phyloP scores from a whole-genome alignment of 1,284 basidiomycete species.

The Ganoderma meredithae region DNA sequence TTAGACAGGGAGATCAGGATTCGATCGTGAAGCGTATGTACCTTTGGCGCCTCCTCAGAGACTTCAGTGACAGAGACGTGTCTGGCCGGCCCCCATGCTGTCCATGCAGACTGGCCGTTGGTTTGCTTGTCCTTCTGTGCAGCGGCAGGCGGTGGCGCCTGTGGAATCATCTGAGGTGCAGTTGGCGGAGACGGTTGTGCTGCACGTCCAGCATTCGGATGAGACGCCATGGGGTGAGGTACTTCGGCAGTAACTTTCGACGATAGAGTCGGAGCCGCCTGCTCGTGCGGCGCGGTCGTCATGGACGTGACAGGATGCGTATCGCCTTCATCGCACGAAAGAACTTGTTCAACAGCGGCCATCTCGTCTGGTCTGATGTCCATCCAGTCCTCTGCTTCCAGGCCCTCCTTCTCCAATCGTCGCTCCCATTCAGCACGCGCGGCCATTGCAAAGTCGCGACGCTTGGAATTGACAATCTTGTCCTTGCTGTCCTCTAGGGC shows the following conservation, averaged over 20 bases:
- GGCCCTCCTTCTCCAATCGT: constrained; percentile 26
- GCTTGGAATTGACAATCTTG: constrained; percentile 24
- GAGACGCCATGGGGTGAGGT: constrained; percentile 16
- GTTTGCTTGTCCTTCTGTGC: constrained; percentile 20
- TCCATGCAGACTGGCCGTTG: constrained; percentile 19
- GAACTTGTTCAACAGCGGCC: constrained; percentile 31
- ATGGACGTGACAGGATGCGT: constrained; percentile 16
- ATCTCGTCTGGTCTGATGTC: constrained; percentile 32
- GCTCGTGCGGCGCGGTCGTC: constrained; percentile 7
- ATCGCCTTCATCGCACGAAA: constrained; percentile 23
- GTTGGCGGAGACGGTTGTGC: constrained; percentile 12
- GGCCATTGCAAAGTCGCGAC: constrained; percentile 27
- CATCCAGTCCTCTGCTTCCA: constrained; percentile 32
- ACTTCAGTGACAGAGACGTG: constrained; percentile 17
- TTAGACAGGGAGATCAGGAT: background rate
- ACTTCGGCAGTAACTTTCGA: constrained; percentile 16
- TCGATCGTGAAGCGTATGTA: constrained; percentile 8
- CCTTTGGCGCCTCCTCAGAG: constrained; percentile 24
- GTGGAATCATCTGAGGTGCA: constrained; percentile 16
- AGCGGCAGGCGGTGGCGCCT: constrained; percentile 9
- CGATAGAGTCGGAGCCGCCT: constrained; percentile 12
- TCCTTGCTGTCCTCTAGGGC: constrained; percentile 17
- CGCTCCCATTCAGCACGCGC: constrained; percentile 32
- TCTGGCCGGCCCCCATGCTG: constrained; percentile 15
- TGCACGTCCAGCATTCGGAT: constrained; percentile 17